Conservation (phyloP, 495 filamentous ascomycete genomes). For the Lophiostoma macrostomum region DNA sequence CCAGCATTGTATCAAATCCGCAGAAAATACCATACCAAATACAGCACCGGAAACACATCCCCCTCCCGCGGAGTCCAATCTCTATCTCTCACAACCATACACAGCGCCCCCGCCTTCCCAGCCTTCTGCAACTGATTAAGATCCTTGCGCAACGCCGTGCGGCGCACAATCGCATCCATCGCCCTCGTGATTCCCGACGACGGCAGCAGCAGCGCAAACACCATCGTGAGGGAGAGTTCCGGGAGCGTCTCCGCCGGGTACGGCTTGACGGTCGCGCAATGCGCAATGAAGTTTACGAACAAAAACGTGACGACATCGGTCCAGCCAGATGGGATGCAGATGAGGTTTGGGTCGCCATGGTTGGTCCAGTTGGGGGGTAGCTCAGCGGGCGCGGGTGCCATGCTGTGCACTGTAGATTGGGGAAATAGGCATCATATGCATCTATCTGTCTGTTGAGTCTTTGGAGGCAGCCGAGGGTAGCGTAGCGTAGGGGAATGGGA, state of each 20-base stretch:
- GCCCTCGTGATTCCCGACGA: neutral
- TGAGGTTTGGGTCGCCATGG: conserved; percentile 1
- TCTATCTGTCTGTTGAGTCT: too few species aligned
- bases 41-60: too few species aligned
- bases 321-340: conserved; percentile 3
- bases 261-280: conserved; percentile 46
- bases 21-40: too few species aligned
- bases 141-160: conserved; percentile 18
- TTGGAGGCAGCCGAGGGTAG: too few species aligned
- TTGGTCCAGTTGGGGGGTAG: neutral
- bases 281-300: conserved; percentile 47
- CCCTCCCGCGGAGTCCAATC: conserved; percentile 41
- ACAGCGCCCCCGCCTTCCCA: conserved; percentile 37
- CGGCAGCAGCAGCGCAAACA: neutral
- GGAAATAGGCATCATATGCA: too few species aligned
- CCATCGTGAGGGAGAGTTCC: neutral
- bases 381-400: neutral
- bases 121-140: conserved; percentile 32
- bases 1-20: too few species aligned
- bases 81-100: conserved; percentile 39
- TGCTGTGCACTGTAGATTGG: too few species aligned
- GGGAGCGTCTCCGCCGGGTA: conserved; percentile 40
- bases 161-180: conserved; percentile 3
- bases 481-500: too few species aligned
- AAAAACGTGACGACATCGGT: conserved; percentile 35